Percentiles rank a stretch among this genome's conserved stretches.
These are phyloP conservation scores for Fusarium tuaranense DNA, from an alignment of 2,329 filamentous ascomycete genomes.

Conservation along the genomic window DNA sequence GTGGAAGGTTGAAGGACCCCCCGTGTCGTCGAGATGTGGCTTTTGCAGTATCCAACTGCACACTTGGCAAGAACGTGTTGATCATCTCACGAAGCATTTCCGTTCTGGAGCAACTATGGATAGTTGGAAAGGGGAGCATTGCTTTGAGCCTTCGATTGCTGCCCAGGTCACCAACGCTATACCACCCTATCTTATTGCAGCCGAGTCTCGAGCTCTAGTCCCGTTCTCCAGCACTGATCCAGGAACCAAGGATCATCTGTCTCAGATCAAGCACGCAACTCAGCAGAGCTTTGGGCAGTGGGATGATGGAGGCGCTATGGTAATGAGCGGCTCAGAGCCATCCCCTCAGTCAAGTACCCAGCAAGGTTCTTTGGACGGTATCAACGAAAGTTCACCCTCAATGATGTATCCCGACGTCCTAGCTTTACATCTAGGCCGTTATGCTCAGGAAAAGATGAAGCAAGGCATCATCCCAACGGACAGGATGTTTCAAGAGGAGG, in stretches of 20 bases:
- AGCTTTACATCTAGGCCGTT: constrained; percentile 34
- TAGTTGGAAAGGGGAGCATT: constrained; percentile 45
- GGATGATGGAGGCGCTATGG: not conserved
- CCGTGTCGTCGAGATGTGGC: constrained; percentile 45
- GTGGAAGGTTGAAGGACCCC: constrained; percentile 43
- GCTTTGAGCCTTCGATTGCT: constrained; percentile 39
- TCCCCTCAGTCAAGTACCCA: not conserved
- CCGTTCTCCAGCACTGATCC: constrained; percentile 46
- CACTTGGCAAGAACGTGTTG: constrained; percentile 44
- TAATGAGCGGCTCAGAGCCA: not conserved
- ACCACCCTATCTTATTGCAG: constrained; percentile 43
- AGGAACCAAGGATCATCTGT: constrained; percentile 36
- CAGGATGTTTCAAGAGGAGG: constrained; percentile 44
- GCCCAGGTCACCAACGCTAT: constrained; percentile 40
- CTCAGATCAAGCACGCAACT: constrained; percentile 20
- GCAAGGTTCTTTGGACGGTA: not conserved
- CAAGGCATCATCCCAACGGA: constrained; percentile 39
- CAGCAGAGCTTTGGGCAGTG: not conserved
- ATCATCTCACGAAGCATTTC: constrained; percentile 47
- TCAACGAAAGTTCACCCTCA: not conserved
- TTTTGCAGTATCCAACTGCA: constrained; percentile 42
- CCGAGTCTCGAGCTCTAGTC: constrained; percentile 35
- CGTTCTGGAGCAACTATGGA: constrained; percentile 43
- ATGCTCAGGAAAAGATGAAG: constrained; percentile 38
- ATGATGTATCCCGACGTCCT: constrained; percentile 33